Evolutionary conservation across 352 stramenopile species (phyloP).

Genomic region (Pythium insidiosum): DNA sequence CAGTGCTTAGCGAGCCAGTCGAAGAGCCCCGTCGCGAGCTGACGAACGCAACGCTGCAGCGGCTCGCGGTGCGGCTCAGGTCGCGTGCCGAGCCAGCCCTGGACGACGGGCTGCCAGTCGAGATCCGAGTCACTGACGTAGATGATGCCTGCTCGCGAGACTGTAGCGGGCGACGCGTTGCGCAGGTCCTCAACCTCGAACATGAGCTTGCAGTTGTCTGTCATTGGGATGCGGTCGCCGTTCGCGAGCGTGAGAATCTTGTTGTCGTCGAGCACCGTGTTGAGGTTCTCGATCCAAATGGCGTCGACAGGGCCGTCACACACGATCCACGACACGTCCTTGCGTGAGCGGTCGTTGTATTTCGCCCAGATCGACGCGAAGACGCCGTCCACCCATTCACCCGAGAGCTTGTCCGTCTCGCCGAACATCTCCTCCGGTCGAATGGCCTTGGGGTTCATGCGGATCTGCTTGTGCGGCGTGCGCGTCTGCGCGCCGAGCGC

Average conservation of each 20-base stretch:
- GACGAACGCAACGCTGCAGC: conserved; percentile 32
- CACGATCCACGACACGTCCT: conserved; percentile 87
- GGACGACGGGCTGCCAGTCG: conserved; percentile 61
- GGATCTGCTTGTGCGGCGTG: conserved; percentile 64
- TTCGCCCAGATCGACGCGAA: conserved; percentile 85
- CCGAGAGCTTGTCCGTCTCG: conserved; percentile 67
- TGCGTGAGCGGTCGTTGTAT: conserved; percentile 76
- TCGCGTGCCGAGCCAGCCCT: conserved; percentile 48
- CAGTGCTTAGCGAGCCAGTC: conserved; percentile 55
- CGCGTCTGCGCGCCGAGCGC: conserved; percentile 47
- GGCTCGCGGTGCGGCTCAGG: conserved; percentile 37
- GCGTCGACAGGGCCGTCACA: conserved; percentile 92
- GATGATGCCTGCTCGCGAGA: conserved; percentile 87
- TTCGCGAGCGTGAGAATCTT: conserved; percentile 91
- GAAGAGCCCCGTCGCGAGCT: conserved; percentile 40
- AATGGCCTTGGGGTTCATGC: conserved; percentile 81
- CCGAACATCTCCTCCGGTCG: conserved; percentile 77
- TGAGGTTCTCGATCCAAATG: conserved; percentile 95
- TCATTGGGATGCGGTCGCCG: conserved; percentile 90
- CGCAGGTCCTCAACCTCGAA: conserved; percentile 92
- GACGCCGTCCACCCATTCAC: conserved; percentile 65
- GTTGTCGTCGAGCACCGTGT: conserved; percentile 93
- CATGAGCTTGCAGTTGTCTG: conserved; percentile 83
- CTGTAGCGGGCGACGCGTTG: conserved; percentile 88
- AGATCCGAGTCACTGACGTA: conserved; percentile 84